Conservation (phyloP, 441 rosid genomes). For the Biscutella auriculata region DNA sequence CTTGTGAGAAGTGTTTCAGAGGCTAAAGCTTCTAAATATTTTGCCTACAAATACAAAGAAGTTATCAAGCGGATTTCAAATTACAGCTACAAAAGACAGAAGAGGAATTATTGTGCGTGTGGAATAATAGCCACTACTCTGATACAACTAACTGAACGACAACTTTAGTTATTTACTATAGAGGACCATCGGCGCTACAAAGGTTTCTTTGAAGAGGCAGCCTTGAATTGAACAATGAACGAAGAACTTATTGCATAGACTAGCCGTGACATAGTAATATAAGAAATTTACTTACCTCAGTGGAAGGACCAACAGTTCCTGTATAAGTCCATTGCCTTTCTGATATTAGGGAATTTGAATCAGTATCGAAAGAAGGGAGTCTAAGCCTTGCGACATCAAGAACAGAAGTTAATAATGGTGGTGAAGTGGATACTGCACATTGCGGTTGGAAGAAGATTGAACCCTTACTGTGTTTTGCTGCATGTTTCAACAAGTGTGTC, state of each 20-base stretch:
- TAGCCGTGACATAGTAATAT: neutral
- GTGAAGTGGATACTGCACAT: slow-evolving; percentile 57
- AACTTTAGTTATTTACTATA: neutral
- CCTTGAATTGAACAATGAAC: neutral
- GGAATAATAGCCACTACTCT: neutral
- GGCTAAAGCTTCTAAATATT: slow-evolving; percentile 41
- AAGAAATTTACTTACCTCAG: slow-evolving; percentile 38
- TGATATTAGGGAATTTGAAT: slow-evolving; percentile 34
- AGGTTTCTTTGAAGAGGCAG: neutral
- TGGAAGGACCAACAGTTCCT: slow-evolving; percentile 36
- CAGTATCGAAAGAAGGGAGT: slow-evolving; percentile 54
- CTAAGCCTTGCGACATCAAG: slow-evolving; percentile 75
- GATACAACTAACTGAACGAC: neutral
- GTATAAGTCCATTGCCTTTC: slow-evolving; percentile 53
- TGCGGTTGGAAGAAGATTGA: slow-evolving; percentile 39
- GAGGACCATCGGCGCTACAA: neutral
- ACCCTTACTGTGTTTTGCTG: slow-evolving; percentile 56
- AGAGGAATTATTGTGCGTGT: neutral
- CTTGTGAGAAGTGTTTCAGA: slow-evolving; percentile 56
- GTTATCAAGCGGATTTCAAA: neutral
- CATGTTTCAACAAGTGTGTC: slow-evolving; percentile 11
- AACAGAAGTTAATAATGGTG: slow-evolving; percentile 36
- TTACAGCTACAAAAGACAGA: neutral
- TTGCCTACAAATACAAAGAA: slow-evolving; percentile 35
- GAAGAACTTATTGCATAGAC: neutral